Conservation (phyloP, 140 eudicot species). For the Cichorium intybus region DNA sequence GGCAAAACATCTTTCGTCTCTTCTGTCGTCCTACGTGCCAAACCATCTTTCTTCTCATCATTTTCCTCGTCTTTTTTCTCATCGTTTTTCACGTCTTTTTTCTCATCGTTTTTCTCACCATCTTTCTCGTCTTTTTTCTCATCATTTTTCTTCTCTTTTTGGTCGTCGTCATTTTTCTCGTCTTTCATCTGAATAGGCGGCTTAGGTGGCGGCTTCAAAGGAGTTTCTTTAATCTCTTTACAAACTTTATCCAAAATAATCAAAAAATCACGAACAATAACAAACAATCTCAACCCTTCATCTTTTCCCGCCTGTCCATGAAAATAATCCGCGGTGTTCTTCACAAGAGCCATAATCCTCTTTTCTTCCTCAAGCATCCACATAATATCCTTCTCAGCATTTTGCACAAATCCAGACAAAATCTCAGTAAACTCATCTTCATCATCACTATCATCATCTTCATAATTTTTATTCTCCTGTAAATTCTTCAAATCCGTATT, state of each 20-base stretch:
- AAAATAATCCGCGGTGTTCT: constrained; percentile 82
- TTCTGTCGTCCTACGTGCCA: not conserved
- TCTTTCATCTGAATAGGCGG: not conserved
- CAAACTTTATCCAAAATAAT: constrained; percentile 72
- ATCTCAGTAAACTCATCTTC: constrained; percentile 55
- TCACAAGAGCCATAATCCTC: constrained; percentile 76
- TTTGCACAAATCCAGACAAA: constrained; percentile 59
- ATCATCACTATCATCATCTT: constrained; percentile 4
- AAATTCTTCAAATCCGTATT: constrained; percentile 59
- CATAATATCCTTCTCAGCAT: constrained; percentile 70
- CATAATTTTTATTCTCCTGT: constrained; percentile 29
- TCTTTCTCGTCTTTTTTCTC: not conserved
- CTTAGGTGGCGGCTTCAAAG: constrained; percentile 35
- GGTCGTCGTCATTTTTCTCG: constrained; percentile 11
- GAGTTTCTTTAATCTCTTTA: constrained; percentile 57
- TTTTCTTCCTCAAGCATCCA: constrained; percentile 85
- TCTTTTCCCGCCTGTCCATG: constrained; percentile 89
- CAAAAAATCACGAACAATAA: constrained; percentile 81
- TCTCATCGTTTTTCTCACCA: not conserved
- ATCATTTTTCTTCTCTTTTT: constrained; percentile 1
- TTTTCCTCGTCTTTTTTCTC: not conserved
- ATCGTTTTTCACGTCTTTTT: not conserved
- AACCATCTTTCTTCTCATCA: not conserved
- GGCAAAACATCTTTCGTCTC: too few species aligned
- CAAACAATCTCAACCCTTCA: constrained; percentile 90